These are phyloP conservation scores for Schizosaccharomyces octosporus DNA, from an alignment of 805 yeast species.

Conservation along the genomic window DNA sequence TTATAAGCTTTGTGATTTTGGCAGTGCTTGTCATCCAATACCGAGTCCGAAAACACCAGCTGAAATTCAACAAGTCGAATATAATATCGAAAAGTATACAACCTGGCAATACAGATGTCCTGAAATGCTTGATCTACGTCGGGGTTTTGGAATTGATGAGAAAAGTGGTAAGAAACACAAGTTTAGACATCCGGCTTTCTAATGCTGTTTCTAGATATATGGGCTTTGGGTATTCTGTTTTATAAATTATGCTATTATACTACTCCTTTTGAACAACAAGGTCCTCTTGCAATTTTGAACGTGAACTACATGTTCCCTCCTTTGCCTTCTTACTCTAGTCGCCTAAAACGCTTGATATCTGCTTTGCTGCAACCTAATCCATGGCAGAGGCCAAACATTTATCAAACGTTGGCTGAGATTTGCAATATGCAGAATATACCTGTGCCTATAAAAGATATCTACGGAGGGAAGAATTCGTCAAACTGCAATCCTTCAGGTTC, in stretches of 20 bases:
- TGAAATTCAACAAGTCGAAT: slow-evolving; percentile 47
- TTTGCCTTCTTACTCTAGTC: background rate
- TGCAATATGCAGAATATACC: background rate
- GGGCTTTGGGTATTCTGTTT: slow-evolving; percentile 88
- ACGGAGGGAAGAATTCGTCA: background rate
- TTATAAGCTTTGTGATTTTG: slow-evolving; percentile 82
- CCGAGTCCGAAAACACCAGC: slow-evolving; percentile 16
- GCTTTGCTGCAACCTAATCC: background rate
- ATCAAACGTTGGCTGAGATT: background rate
- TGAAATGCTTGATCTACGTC: slow-evolving; percentile 77
- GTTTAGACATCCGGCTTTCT: background rate
- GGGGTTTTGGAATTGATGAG: slow-evolving; percentile 68
- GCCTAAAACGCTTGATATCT: slow-evolving; percentile 1
- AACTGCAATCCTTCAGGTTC: background rate
- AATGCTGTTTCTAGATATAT: slow-evolving; percentile 23
- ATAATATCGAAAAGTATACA: slow-evolving; percentile 70
- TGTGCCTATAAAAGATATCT: background rate
- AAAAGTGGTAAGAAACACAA: slow-evolving; percentile 27
- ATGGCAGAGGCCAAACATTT: background rate
- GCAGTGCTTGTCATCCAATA: slow-evolving; percentile 39
- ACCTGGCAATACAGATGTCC: slow-evolving; percentile 92
- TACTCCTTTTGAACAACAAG: slow-evolving; percentile 57
- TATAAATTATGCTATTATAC: slow-evolving; percentile 79
- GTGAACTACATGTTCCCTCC: background rate
- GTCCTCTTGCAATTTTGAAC: slow-evolving; percentile 3